Base-by-base conservation (phyloP, 2,329 filamentous ascomycete species). In the Metarhizium rileyi region DNA sequence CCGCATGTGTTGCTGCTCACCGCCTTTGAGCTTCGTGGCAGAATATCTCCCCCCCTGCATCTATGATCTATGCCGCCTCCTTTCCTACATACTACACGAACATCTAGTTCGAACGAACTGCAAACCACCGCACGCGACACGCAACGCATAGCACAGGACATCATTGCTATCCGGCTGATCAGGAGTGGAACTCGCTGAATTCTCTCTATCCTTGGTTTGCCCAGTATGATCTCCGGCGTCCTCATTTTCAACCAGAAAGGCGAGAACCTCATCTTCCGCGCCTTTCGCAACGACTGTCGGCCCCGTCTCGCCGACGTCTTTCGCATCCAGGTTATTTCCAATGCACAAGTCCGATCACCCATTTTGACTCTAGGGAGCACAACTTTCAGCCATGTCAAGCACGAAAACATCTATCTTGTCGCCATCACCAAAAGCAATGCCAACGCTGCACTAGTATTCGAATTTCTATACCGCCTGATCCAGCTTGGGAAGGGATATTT, bases 201-300 rank as follows among this genome's bases (percentile, higher is more conserved):
- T 23, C 12, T 23, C 36, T 22, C 36, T 23, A 14, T n/a, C 33
- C n/a, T 38, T 8, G 30, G 23, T 38, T 45, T 46, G 45, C 48
- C 57, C 72, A 84, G 63, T 56, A 98, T 98, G 94, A 77, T 98
- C 59, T 97, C 91, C 60, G 93, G 93, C 52, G 91, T 98, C 63
- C 83, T 98, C 59, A 84, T 98, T 59, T 98, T 98, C 79, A 98
- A 98, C 61, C 93, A 98, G 70, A 98, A 98, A 73, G 93, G 93
- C 72, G 93, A 98, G 75, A 96, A 98, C 71, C 87, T 98, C 65
- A 98, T 98, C 70, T 96, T 98, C 75, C 89, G 93, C 65, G 90
- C 93, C 62, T 98, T 98, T 72, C 90, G 93, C 64, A 95, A 95
- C 68, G 94, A 98, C 73, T 97, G 93, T 72, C 89, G 94, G 50